Base-by-base conservation (phyloP, 179 eudicot species). In the Nepenthes alata region DNA sequence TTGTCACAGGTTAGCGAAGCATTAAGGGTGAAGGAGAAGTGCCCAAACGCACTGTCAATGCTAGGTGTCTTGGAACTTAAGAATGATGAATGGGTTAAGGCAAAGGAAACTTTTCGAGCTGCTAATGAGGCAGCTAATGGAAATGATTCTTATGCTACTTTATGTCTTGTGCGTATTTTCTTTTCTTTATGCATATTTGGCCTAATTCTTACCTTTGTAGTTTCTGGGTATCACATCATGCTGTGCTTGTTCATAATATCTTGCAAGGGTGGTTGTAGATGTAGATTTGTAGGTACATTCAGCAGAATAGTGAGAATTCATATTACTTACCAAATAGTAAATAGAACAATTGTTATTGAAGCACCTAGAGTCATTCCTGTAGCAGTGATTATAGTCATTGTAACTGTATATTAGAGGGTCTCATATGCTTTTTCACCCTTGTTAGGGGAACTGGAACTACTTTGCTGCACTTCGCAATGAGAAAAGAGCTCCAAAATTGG, bases 61-160 rank as follows among this genome's bases (percentile, higher is more conserved):
- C 93, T 89, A 35, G 98, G 98, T 60, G 86, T 84, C 70, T 76
- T 93, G 80, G 98, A 93, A 75, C 85, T 93, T 58, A 93, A 93
- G 81, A 93, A 89, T 62, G 96, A 90, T 81, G 98, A 93, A 58
- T 93, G 98, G 98, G 95, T 93, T 56, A 89, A 83, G 81, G 96
- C 98, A 69, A 93, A 93, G 78, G 98, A 87, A 70, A 89, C 98
- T 53, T 93, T 89, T 66, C 94, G 85, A 55, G 88, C 88, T 66
- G 95, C 98, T 67, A 83, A 88, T 78, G 98, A 93, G 69, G 85
- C 90, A 41, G 74, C 86, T 56, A 75, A 76, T 48, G 69, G 72
- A 66, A 73, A 79, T 64, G 83, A 79, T 65, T 76, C 67, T 60
- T 79, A 79, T 68, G 81, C 71, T 58, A 62, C 75, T 71, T 73